Base-by-base conservation (phyloP, 1,284 basidiomycete species). In the Fomitopsis palustris region DNA sequence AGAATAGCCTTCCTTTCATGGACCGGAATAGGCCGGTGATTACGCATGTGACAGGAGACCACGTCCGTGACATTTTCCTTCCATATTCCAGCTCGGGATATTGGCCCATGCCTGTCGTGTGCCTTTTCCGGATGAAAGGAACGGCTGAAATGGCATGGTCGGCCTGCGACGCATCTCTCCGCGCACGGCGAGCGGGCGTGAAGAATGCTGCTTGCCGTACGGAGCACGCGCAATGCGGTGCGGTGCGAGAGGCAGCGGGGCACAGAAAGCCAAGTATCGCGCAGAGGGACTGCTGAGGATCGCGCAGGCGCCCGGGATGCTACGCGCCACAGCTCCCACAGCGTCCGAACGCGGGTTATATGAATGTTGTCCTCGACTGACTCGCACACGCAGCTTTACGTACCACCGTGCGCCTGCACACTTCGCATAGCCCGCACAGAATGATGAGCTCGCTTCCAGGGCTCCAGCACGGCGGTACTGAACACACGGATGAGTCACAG, bases 71-170 rank as follows among this genome's bases (percentile, higher is more conserved):
- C n/a, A n/a, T n/a, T n/a, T n/a, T n/a, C n/a, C n/a, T n/a, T n/a
- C n/a, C n/a, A n/a, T n/a, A n/a, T n/a, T n/a, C n/a, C n/a, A n/a
- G n/a, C n/a, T n/a, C n/a, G n/a, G n/a, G n/a, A n/a, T n/a, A n/a
- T n/a, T n/a, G n/a, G n/a, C n/a, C n/a, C n/a, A n/a, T n/a, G n/a
- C n/a, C n/a, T n/a, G n/a, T n/a, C n/a, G n/a, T n/a, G n/a, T n/a
- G n/a, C n/a, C n/a, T n/a, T 37, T 12, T 37, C 4, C 35, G 35
- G 35, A 37, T 37, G 35, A 37, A 37, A 37, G 35, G 35, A 37
- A 9, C 12, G 35, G 8, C 35, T 9, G 5, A 64, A 65, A 60
- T 55, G 66, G 65, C 38, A 42, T 65, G 61, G 64, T 43, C 25
- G 45, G 21, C 23, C 42, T 23, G 7, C 42, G 14, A 12, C 45